Evolutionary conservation across 352 stramenopile genomes (phyloP).

Genomic region (Lagenidium giganteum): DNA sequence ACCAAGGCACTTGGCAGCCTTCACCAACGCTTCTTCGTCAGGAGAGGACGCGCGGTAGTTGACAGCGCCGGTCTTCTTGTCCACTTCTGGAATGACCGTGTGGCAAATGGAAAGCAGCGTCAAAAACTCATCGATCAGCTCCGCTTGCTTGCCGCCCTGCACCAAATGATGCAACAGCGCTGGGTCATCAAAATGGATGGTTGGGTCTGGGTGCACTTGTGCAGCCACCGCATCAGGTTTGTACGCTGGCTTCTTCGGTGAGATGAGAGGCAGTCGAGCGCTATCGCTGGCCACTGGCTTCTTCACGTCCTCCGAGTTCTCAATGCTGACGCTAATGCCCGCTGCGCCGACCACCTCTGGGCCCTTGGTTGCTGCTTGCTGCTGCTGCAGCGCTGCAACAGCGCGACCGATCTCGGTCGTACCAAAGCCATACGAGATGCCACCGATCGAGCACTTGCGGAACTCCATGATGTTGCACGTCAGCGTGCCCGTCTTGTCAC

Average conservation of each 20-base stretch:
- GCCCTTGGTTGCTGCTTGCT: no score
- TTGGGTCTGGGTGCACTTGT: constrained; percentile 45
- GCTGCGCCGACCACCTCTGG: no score
- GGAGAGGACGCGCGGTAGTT: constrained; percentile 50
- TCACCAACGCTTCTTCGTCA: constrained; percentile 65
- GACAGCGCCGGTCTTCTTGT: constrained; percentile 48
- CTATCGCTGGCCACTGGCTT: no score
- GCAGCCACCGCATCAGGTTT: constrained; percentile 19
- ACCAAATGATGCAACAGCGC: constrained; percentile 27
- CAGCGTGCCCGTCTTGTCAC: constrained; percentile 98
- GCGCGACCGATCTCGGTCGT: constrained; percentile 93
- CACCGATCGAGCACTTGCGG: constrained; percentile 86
- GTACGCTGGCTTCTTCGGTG: constrained; percentile 3
- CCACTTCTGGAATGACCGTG: constrained; percentile 58
- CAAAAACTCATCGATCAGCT: constrained; percentile 54
- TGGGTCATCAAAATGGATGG: constrained; percentile 56
- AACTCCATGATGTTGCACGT: constrained; percentile 99
- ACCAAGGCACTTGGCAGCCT: constrained; percentile 50
- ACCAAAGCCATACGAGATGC: constrained; percentile 74
- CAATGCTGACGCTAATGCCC: constrained; percentile 1
- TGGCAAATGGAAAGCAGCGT: constrained; percentile 54
- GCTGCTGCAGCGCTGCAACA: constrained; percentile 54
- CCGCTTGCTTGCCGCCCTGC: constrained; percentile 23
- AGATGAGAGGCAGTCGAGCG: no score
- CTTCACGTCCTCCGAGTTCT: constrained; percentile 1